These are phyloP conservation scores for Aspergillus sp. DNA, from an alignment of 2,329 filamentous ascomycete genomes.

Conservation along the genomic window DNA sequence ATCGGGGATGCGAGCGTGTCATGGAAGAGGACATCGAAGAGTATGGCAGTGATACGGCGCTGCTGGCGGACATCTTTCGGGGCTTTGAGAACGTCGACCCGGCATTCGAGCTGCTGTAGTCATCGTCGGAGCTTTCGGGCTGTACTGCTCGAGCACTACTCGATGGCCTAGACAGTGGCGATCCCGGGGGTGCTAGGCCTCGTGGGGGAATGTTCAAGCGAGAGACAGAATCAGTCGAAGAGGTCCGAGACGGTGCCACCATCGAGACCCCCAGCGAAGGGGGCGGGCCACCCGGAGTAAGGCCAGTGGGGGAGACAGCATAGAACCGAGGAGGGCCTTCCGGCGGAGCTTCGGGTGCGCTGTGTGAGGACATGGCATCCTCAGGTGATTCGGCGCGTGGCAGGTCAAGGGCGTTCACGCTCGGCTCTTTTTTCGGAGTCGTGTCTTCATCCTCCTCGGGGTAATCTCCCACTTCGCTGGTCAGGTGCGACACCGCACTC, in stretches of 20 bases:
- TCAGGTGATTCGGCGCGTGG: constrained; percentile 39
- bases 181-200: constrained; percentile 49
- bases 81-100: constrained; percentile 65
- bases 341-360: constrained; percentile 17
- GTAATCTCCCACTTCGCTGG: constrained; percentile 25
- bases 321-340: constrained; percentile 26
- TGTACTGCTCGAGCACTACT: constrained; percentile 63
- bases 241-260: constrained; percentile 31
- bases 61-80: constrained; percentile 78
- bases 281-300: constrained; percentile 14
- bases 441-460: constrained; percentile 37
- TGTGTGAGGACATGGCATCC: constrained; percentile 23
- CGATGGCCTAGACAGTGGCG: constrained; percentile 45
- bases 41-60: constrained; percentile 60
- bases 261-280: constrained; percentile 15
- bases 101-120: constrained; percentile 61
- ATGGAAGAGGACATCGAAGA: constrained; percentile 66
- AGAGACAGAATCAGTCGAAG: constrained; percentile 41
- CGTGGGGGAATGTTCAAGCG: constrained; percentile 42
- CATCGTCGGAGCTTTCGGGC: constrained; percentile 67
- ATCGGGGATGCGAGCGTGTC: constrained; percentile 66
- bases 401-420: constrained; percentile 26
- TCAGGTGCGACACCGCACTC: constrained; percentile 57
- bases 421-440: constrained; percentile 28
- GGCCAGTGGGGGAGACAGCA: constrained; percentile 15